phyloP scores from a whole-genome alignment of 2,329 filamentous ascomycete genomes.

The Curvularia eragrostidis region DNA sequence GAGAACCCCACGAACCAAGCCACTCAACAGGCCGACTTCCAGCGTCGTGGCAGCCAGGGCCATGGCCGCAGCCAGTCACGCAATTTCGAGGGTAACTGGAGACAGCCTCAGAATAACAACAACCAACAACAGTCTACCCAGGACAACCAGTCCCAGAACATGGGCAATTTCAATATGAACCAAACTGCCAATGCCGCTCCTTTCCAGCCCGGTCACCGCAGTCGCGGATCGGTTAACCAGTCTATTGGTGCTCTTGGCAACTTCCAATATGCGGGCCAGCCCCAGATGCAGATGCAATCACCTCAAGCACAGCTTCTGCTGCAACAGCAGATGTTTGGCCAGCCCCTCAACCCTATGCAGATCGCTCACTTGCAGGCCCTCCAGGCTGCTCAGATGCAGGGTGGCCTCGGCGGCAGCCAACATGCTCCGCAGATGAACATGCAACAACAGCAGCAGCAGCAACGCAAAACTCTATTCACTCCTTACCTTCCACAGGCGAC shows the following conservation, averaged over 20 bases:
- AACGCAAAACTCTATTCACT: slow-evolving; percentile 98
- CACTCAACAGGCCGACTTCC: slow-evolving; percentile 66
- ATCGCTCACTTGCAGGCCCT: slow-evolving; percentile 89
- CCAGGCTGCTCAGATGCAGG: slow-evolving; percentile 84
- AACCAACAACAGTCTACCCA: slow-evolving; percentile 57
- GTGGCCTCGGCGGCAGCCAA: slow-evolving; percentile 72
- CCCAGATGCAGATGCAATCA: slow-evolving; percentile 79
- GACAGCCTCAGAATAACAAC: slow-evolving; percentile 69
- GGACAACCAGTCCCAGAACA: slow-evolving; percentile 55
- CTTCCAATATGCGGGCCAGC: slow-evolving; percentile 89
- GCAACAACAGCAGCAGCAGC: slow-evolving; percentile 87
- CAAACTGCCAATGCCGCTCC: slow-evolving; percentile 72
- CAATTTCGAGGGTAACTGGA: slow-evolving; percentile 98
- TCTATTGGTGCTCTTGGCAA: slow-evolving; percentile 83
- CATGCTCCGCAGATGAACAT: slow-evolving; percentile 66
- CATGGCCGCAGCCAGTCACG: slow-evolving; percentile 84
- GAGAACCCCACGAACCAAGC: slow-evolving; percentile 54
- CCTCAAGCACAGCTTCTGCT: slow-evolving; percentile 83
- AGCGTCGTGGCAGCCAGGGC: slow-evolving; percentile 76
- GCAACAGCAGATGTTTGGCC: slow-evolving; percentile 84
- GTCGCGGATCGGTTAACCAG: slow-evolving; percentile 81
- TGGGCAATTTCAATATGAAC: slow-evolving; percentile 71
- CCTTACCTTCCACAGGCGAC: slow-evolving; percentile 96
- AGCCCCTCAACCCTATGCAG: slow-evolving; percentile 87
- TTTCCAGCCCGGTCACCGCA: slow-evolving; percentile 92